phyloP scores from a whole-genome alignment of 768 basidiomycete genomes.

The Tricholoma flavovirens region DNA sequence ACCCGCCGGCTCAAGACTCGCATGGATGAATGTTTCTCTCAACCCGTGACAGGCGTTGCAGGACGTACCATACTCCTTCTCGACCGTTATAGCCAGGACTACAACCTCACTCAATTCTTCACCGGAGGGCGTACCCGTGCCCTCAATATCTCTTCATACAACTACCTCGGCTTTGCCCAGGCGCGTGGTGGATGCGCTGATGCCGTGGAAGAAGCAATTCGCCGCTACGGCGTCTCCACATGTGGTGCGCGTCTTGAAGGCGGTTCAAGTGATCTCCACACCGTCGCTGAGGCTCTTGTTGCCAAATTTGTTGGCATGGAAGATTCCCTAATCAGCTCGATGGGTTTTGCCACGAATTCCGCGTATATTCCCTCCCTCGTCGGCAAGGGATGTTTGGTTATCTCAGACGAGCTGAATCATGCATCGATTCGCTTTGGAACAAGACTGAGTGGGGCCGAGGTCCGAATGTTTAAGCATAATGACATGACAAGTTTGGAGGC shows the following conservation, averaged over 20 bases:
- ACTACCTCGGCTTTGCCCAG: constrained; percentile 98
- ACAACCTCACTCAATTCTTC: constrained; percentile 70
- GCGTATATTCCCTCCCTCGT: constrained; percentile 90
- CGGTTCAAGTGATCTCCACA: constrained; percentile 83
- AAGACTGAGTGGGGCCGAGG: constrained; percentile 79
- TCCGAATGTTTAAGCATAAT: constrained; percentile 97
- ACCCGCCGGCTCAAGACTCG: constrained; percentile 91
- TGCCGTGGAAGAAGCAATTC: constrained; percentile 80
- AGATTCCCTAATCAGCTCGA: constrained; percentile 84
- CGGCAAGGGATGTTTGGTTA: constrained; percentile 85
- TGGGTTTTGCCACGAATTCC: constrained; percentile 97
- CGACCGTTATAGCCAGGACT: constrained; percentile 79
- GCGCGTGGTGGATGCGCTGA: constrained; percentile 91
- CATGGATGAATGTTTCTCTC: constrained; percentile 92
- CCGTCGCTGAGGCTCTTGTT: constrained; percentile 76
- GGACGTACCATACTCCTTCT: constrained; percentile 86
- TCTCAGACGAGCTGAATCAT: constrained; percentile 97
- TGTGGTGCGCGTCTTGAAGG: constrained; percentile 78
- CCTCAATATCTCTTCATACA: constrained; percentile 97
- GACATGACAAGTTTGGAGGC: constrained; percentile 80
- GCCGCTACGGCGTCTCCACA: constrained; percentile 73
- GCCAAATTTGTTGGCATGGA: constrained; percentile 88
- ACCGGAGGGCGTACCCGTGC: constrained; percentile 81
- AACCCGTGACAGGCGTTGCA: constrained; percentile 91
- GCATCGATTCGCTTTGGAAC: constrained; percentile 93